Base-by-base conservation (phyloP, 768 basidiomycete species). In the Rhodotorula kratochvilovae region DNA sequence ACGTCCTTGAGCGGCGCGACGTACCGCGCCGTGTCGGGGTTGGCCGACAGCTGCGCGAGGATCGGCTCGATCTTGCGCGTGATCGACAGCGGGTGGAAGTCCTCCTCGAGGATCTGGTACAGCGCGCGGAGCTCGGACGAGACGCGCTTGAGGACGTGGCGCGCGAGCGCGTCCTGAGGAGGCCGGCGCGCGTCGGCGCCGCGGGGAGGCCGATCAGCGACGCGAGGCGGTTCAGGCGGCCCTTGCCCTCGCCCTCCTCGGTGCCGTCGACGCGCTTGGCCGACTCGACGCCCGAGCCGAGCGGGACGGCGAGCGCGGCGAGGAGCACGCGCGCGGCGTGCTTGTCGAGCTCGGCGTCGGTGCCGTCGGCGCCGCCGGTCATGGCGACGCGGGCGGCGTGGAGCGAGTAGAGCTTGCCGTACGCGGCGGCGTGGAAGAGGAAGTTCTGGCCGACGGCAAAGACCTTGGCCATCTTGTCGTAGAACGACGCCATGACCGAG, bases 401-500 rank as follows among this genome's bases (percentile, higher is more conserved):
- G 59, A 89, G 85, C 63, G 90, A 83, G 71, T 86, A 84, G 80
- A 93, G 96, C 66, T 88, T 85, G 56, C 89, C 87, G 93, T 93
- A 97, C 0, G 95, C 92, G 27, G 95, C 92, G 60, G 95, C 94
- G 79, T 98, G 95, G 82, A 92, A 98, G 23, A 99, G 84, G 7
- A 92, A 89, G 77, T 93, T 95, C 25, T 92, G 90, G 70, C 90
- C 91, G 84, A 93, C 95, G 77, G 94, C 85, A 84, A 97, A 99
- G 73, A 99, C 95, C 79, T 89, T 90, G 54, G 94, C 91, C 74
- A 97, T 87, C 82, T 98, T 97, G 81, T 97, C 93, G 82, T 98
- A 98, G 82, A 97, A 98, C 81, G 91, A 92, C 69, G 92, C 92
- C 94, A 98, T 97, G 92, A 97, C 95, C 21, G 88, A 85, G 0